These are phyloP conservation scores for Euphorbia celastroides DNA, from an alignment of 441 rosid species.

Conservation along the genomic window DNA sequence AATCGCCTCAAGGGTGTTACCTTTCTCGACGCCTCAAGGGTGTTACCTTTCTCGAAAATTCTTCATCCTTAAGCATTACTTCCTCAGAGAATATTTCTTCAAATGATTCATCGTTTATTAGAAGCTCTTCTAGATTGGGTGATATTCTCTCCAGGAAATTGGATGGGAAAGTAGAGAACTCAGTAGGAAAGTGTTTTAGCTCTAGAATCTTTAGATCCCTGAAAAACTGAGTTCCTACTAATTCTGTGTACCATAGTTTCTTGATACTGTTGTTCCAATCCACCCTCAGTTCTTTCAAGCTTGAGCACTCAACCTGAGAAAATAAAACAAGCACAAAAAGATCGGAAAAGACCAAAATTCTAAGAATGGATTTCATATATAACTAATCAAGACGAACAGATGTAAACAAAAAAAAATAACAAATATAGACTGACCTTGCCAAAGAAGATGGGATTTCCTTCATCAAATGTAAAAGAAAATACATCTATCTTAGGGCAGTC, in stretches of 20 bases:
- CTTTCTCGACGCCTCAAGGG: too few relatives aligned
- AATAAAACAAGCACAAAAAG: neutral
- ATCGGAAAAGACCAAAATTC: neutral
- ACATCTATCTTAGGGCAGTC: neutral
- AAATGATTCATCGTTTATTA: neutral
- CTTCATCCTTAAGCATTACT: neutral
- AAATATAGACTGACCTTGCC: neutral
- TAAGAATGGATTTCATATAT: neutral
- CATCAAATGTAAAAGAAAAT: neutral
- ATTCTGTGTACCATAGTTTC: neutral
- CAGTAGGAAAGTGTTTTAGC: conserved; percentile 1
- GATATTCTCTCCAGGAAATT: conserved; percentile 6
- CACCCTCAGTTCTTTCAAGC: conserved; percentile 6
- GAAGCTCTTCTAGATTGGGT: neutral
- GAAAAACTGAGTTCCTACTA: neutral
- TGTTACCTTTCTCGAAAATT: neutral
- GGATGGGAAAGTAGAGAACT: neutral
- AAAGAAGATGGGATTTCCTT: neutral
- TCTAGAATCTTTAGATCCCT: neutral
- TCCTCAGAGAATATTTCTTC: conserved; percentile 1
- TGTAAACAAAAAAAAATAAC: too few relatives aligned
- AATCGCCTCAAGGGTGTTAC: conserved; percentile 3
- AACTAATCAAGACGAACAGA: neutral
- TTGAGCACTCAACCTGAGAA: conserved; percentile 2
- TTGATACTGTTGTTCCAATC: conserved; percentile 3